Evolutionary conservation across 495 filamentous ascomycete genomes (phyloP).

Genomic region (Copromyces sp.): DNA sequence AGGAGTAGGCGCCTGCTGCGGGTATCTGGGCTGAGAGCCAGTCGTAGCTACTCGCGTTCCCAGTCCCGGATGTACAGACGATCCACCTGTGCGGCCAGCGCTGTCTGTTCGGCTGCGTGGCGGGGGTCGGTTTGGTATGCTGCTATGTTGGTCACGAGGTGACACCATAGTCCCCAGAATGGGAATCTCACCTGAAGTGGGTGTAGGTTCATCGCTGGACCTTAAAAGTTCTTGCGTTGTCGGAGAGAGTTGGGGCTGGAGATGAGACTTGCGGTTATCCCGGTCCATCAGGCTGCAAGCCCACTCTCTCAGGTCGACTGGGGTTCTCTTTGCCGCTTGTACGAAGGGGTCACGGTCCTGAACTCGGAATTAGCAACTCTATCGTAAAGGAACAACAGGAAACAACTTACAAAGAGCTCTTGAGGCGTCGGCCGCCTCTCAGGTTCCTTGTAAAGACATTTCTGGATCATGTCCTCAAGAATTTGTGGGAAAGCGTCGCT

Average conservation of each 20-base stretch:
- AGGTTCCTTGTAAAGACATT: conserved; percentile 82
- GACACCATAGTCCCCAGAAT: conserved; percentile 42
- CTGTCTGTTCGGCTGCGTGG: conserved; percentile 32
- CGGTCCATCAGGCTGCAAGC: conserved; percentile 82
- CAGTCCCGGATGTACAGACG: conserved; percentile 40
- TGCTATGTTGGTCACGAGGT: conserved; percentile 29
- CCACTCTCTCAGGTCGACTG: conserved; percentile 83
- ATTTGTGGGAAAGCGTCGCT: conserved; percentile 94
- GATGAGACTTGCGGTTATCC: conserved; percentile 85
- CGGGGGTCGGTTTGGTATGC: conserved; percentile 31
- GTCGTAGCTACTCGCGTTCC: conserved; percentile 37
- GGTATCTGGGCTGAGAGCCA: conserved; percentile 31
- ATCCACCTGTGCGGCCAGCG: conserved; percentile 32
- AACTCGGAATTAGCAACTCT: conserved; percentile 11
- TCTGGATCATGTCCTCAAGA: conserved; percentile 91
- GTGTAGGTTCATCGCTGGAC: conserved; percentile 44
- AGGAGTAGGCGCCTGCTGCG: conserved; percentile 10
- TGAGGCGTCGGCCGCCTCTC: conserved; percentile 83
- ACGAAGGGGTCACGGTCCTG: conserved; percentile 86
- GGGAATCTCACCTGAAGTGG: conserved; percentile 58
- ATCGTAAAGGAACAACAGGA: not conserved
- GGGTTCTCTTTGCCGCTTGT: conserved; percentile 89
- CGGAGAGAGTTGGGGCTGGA: conserved; percentile 56
- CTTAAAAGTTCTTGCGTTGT: conserved; percentile 48
- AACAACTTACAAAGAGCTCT: conserved; percentile 56